Evolutionary conservation across 805 yeast genomes (phyloP), one percentile per base, ranked within the genome.

Genomic region (Kuraishia cidri): DNA sequence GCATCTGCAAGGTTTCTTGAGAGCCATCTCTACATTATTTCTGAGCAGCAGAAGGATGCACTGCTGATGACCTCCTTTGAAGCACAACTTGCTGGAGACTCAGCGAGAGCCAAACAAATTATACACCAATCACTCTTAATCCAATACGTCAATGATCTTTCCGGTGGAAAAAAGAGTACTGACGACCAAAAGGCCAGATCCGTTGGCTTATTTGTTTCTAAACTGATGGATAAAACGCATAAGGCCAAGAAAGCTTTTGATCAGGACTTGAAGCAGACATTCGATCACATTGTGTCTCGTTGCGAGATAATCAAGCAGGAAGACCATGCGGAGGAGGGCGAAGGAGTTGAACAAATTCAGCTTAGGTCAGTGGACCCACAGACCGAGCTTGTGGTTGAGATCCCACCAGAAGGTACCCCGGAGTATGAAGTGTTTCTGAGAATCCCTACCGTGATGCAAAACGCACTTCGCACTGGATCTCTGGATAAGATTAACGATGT

Each of bases 41-140:
- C 75, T 4, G 86, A 80, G 42, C 77, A 78, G 39, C 97, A 92
- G 52, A 86, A 88, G 50, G 97, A 92, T 54, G 85, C 95, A 0
- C 71, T 92, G 37, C 65, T 88, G 51, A 88, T 90, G 96, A 79
- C 79, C 14, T 94, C 97, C 0, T 92, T 92, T 54, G 94, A 90
- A 47, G 63, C 66, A 35, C 85, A 86, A 52, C 64, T 90, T 39
- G 74, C 69, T 10, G 80, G 76, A 14, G 68, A 85, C 30, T 47
- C 68, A 0, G 39, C 42, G 5, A 51, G 54, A 5, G 75, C 95
- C 7, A 69, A 66, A 38, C 79, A 74, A 38, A 72, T 76, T n/a
- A 78, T 90, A 29, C 80, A 75, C 52, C 92, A 85, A 47, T 79
- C 95, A 2, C 70, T 84, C 45, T 57, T 90, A 21, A 52, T 90